phyloP scores from a whole-genome alignment of 1,284 basidiomycete species.

The Cutaneotrichosporon cavernicola region DNA sequence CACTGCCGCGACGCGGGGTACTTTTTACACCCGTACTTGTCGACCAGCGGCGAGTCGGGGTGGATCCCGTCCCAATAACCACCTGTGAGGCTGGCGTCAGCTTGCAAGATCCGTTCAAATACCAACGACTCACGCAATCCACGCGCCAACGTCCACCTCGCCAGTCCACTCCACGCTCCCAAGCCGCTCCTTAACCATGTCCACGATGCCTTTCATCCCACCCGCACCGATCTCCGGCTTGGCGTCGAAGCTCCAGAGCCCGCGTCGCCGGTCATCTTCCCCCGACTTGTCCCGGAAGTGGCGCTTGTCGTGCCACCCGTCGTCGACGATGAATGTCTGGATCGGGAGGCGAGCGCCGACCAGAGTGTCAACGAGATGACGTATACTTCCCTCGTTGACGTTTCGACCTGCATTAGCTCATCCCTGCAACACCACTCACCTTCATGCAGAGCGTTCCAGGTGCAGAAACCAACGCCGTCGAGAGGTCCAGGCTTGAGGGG shows the following conservation, averaged over 20 bases:
- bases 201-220: slow-evolving; percentile 9
- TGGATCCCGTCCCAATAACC: slow-evolving; percentile 44
- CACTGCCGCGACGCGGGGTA: slow-evolving; percentile 20
- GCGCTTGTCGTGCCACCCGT: slow-evolving; percentile 42
- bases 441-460: slow-evolving; percentile 23
- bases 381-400: slow-evolving; percentile 15
- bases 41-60: slow-evolving; percentile 28
- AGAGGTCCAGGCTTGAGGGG: slow-evolving; percentile 9
- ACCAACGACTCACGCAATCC: slow-evolving; percentile 24
- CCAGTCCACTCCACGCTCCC: slow-evolving; percentile 5
- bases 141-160: slow-evolving; percentile 32
- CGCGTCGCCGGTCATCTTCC: slow-evolving; percentile 8
- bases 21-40: slow-evolving; percentile 30
- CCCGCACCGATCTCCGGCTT: slow-evolving; percentile 8
- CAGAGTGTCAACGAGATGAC: slow-evolving; percentile 15
- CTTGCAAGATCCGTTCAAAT: too few relatives aligned
- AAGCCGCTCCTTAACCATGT: slow-evolving; percentile 14
- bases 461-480: slow-evolving; percentile 24
- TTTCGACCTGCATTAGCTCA: slow-evolving; percentile 2
- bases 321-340: slow-evolving; percentile 41
- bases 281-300: slow-evolving; percentile 1
- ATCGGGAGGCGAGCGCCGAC: slow-evolving; percentile 24
- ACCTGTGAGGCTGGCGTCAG: slow-evolving; percentile 25
- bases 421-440: not conserved
- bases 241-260: slow-evolving; percentile 21